These are phyloP conservation scores for Globisporangium recalcitrans DNA, from an alignment of 352 stramenopile species.

Conservation along the genomic window DNA sequence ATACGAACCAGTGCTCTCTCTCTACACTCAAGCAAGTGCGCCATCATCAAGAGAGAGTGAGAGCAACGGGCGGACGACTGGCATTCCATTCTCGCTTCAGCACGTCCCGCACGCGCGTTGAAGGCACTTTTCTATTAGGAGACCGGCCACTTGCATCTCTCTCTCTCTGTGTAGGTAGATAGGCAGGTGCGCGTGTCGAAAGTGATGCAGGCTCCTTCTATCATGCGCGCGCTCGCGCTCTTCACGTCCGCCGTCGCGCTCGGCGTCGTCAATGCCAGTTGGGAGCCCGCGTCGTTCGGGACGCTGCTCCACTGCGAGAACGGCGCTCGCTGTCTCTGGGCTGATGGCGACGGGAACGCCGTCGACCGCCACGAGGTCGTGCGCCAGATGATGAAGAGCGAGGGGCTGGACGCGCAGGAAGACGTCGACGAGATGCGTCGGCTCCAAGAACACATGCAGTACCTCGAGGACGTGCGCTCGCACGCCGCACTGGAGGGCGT, in stretches of 20 bases:
- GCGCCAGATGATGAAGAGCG: constrained; percentile 48
- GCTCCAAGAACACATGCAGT: constrained; percentile 56
- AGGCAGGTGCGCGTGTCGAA: not conserved
- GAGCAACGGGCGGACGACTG: not conserved
- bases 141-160: not conserved
- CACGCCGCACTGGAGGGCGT: constrained; percentile 34
- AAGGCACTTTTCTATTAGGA: constrained; percentile 5
- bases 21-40: not conserved
- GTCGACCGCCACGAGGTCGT: constrained; percentile 42
- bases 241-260: constrained; percentile 9
- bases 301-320: constrained; percentile 44
- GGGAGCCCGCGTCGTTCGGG: constrained; percentile 35
- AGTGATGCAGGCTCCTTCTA: constrained; percentile 7
- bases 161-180: not conserved
- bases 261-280: not conserved
- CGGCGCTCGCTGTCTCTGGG: constrained; percentile 45
- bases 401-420: constrained; percentile 26
- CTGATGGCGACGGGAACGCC: constrained; percentile 29
- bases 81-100: constrained; percentile 1
- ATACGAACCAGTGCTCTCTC: not conserved
- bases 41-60: not conserved
- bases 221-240: constrained; percentile 9
- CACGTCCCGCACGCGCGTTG: not conserved
- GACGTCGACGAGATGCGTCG: constrained; percentile 36
- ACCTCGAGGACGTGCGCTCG: constrained; percentile 63